phyloP scores from a whole-genome alignment of 176 grass and related monocot species.

The Oryza officinalis region DNA sequence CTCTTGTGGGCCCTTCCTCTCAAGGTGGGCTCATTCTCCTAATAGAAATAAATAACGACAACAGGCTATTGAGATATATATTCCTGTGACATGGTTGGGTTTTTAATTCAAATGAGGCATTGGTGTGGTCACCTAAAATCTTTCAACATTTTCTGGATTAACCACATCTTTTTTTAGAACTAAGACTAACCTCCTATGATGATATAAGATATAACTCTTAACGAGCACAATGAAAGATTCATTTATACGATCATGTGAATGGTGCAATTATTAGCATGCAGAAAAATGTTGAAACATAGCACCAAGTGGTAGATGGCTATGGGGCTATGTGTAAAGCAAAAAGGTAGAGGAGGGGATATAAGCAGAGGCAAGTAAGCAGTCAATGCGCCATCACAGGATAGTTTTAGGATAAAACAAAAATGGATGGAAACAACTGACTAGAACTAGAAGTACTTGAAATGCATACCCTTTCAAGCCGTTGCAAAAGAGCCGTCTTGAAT shows the following conservation, averaged over 20 bases:
- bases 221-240: neutral
- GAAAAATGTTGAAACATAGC: slow-evolving; percentile 1
- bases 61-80: slow-evolving; percentile 12
- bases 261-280: neutral
- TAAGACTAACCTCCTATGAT: neutral
- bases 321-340: neutral
- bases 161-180: neutral
- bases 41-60: slow-evolving; percentile 2
- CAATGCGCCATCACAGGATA: neutral
- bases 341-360: neutral
- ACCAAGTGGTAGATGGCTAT: neutral
- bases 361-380: neutral
- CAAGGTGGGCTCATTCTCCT: slow-evolving; percentile 84
- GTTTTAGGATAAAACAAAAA: slow-evolving; percentile 5
- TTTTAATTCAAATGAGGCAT: neutral
- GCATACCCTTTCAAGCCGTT: slow-evolving; percentile 84
- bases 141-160: neutral
- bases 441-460: slow-evolving; percentile 24
- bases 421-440: slow-evolving; percentile 6
- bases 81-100: neutral
- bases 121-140: neutral
- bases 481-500: slow-evolving; percentile 93
- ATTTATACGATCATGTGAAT: slow-evolving; percentile 19
- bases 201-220: slow-evolving; percentile 10
- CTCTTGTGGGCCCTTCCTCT: slow-evolving; percentile 69